phyloP scores from a whole-genome alignment of 768 basidiomycete genomes.

The Agrocybe pediades region DNA sequence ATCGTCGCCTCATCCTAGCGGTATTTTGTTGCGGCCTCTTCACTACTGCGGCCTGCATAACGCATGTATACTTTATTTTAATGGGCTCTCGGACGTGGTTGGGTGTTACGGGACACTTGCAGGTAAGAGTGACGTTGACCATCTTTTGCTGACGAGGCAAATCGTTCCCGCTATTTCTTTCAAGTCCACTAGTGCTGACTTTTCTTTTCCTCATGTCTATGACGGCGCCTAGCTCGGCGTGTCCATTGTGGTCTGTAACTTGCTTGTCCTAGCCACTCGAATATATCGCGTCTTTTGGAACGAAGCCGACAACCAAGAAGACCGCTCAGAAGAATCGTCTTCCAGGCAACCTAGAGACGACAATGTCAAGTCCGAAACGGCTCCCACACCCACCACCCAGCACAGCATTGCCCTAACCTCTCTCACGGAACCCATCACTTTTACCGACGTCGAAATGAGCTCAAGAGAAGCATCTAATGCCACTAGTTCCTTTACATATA shows the following conservation, averaged over 20 bases:
- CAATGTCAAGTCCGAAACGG: background rate
- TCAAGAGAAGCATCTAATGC: background rate
- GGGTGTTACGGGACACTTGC: background rate
- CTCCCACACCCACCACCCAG: background rate
- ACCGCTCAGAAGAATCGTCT: background rate
- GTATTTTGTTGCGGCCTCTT: slow-evolving; percentile 3
- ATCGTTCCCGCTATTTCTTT: no score
- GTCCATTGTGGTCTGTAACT: background rate
- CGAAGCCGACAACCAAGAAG: background rate
- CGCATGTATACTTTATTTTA: slow-evolving; percentile 5
- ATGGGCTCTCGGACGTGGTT: background rate
- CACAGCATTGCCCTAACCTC: background rate
- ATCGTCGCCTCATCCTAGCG: background rate
- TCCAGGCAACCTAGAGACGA: background rate
- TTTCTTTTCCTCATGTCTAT: background rate
- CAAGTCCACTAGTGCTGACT: no score
- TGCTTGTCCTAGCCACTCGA: background rate
- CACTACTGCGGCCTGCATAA: background rate
- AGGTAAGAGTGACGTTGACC: background rate
- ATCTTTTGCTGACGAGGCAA: no score
- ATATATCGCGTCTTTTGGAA: background rate
- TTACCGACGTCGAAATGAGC: background rate
- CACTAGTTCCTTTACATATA: background rate
- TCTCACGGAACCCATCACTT: background rate
- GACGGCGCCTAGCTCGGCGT: slow-evolving; percentile 5